A percentile compares a stretch with the other conserved stretches of the same genome.
Conservation (phyloP, 2,329 filamentous ascomycete species). For the Fusarium verrucosum region DNA sequence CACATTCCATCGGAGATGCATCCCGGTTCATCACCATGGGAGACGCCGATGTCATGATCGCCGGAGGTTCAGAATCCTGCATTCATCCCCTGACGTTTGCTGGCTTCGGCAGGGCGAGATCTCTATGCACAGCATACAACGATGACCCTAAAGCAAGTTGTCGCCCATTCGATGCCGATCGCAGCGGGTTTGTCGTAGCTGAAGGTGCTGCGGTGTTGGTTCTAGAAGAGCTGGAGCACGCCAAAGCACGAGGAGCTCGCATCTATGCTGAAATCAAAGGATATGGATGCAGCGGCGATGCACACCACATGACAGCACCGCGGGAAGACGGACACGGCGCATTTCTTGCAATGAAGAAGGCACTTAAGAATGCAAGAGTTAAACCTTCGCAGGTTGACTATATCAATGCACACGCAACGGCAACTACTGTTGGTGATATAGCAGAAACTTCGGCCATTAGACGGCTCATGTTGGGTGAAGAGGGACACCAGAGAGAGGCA, state of each 20-base stretch:
- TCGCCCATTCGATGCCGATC: conserved; percentile 83
- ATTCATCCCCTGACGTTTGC: conserved; percentile 94
- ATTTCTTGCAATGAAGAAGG: conserved; percentile 83
- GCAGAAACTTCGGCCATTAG: conserved; percentile 89
- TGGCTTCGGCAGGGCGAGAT: conserved; percentile 88
- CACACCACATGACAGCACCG: conserved; percentile 92
- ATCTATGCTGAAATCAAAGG: conserved; percentile 92
- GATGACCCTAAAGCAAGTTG: conserved; percentile 75
- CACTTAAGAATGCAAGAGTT: conserved; percentile 76
- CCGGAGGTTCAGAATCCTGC: conserved; percentile 94
- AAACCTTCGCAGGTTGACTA: conserved; percentile 81
- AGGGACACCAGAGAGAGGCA: conserved; percentile 68
- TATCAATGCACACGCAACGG: conserved; percentile 95
- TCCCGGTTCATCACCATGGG: conserved; percentile 91
- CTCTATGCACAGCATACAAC: conserved; percentile 84
- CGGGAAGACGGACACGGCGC: conserved; percentile 84
- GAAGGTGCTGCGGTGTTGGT: conserved; percentile 91
- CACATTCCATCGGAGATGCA: conserved; percentile 93
- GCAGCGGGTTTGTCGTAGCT: conserved; percentile 89
- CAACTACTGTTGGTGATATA: conserved; percentile 83
- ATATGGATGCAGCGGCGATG: conserved; percentile 91
- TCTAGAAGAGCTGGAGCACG: conserved; percentile 91
- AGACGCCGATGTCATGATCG: conserved; percentile 94
- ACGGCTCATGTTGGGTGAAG: conserved; percentile 76
- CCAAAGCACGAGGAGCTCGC: conserved; percentile 76